These are phyloP conservation scores for Candida maris DNA, from an alignment of 805 yeast genomes.

Conservation along the genomic window DNA sequence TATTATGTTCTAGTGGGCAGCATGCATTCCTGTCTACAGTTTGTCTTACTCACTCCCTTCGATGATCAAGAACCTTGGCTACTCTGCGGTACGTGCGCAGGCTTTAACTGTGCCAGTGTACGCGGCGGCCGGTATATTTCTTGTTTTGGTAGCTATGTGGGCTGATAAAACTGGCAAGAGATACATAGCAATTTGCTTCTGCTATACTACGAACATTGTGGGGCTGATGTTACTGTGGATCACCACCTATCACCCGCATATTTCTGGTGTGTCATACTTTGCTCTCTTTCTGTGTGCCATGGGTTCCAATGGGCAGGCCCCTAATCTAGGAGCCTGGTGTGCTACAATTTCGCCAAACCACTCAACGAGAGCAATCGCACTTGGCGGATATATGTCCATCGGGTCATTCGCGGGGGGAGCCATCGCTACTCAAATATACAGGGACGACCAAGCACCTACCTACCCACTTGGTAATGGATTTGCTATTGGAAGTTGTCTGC, in stretches of 20 bases:
- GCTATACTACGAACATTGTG: conserved; percentile 32
- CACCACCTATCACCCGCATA: conserved; percentile 37
- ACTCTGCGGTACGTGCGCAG: conserved; percentile 36
- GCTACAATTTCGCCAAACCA: conserved; percentile 16
- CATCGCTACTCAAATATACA: conserved; percentile 39
- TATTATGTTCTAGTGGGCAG: conserved; percentile 37
- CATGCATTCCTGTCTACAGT: conserved; percentile 32
- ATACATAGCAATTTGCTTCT: conserved; percentile 36
- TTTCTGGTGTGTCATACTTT: conserved; percentile 36
- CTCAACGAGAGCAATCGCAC: conserved; percentile 40
- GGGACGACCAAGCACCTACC: conserved; percentile 27
- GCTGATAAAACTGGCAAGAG: conserved; percentile 26
- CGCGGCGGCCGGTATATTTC: conserved; percentile 14
- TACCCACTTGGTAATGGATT: conserved; percentile 36
- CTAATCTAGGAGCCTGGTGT: conserved; percentile 8
- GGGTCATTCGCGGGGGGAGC: conserved; percentile 36
- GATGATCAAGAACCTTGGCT: conserved; percentile 40
- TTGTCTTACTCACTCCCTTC: conserved; percentile 41
- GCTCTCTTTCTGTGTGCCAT: conserved; percentile 38
- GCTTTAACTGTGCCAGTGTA: conserved; percentile 42
- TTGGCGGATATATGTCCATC: conserved; percentile 39
- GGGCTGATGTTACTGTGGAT: conserved; percentile 36
- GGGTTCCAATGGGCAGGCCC: conserved; percentile 27
- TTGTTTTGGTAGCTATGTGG: conserved; percentile 28
- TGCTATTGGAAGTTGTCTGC: conserved; percentile 29